Percentiles rank a stretch among this genome's conserved stretches.
Evolutionary conservation across 208 protist species (phyloP).

Genomic region (Herpetomonas samuelpessoai): DNA sequence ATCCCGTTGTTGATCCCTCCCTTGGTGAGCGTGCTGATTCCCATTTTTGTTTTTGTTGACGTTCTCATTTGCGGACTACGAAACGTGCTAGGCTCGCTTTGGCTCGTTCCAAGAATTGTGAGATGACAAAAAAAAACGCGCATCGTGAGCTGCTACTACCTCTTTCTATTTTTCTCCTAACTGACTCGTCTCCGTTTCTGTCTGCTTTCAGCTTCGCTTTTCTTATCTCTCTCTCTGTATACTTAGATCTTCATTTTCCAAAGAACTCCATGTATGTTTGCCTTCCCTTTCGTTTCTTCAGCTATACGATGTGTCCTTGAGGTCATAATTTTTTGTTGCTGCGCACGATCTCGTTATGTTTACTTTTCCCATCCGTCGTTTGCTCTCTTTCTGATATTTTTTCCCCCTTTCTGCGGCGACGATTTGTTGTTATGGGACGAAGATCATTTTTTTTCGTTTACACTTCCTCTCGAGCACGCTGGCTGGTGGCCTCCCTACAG

Average conservation of each 20-base stretch:
- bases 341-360: no score
- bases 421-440: no score
- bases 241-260: background rate
- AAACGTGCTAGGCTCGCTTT: background rate
- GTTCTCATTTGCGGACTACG: background rate
- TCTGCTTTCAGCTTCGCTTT: slow-evolving; percentile 5
- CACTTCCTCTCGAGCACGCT: no score
- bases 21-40: background rate
- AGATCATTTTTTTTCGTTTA: no score
- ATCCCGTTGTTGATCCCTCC: slow-evolving; percentile 9
- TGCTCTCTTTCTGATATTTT: no score
- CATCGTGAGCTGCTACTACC: slow-evolving; percentile 1
- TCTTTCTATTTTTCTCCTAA: slow-evolving; percentile 6
- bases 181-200: background rate
- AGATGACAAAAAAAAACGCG: background rate
- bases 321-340: no score
- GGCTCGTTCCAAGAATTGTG: no score
- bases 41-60: slow-evolving; percentile 8
- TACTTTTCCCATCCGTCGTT: no score
- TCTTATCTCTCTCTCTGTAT: slow-evolving; percentile 7
- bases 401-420: no score
- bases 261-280: background rate
- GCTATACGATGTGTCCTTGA: no score
- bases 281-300: no score
- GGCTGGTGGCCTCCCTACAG: no score